phyloP scores from a whole-genome alignment of 2,329 filamentous ascomycete species.

The Fusarium robinianum region DNA sequence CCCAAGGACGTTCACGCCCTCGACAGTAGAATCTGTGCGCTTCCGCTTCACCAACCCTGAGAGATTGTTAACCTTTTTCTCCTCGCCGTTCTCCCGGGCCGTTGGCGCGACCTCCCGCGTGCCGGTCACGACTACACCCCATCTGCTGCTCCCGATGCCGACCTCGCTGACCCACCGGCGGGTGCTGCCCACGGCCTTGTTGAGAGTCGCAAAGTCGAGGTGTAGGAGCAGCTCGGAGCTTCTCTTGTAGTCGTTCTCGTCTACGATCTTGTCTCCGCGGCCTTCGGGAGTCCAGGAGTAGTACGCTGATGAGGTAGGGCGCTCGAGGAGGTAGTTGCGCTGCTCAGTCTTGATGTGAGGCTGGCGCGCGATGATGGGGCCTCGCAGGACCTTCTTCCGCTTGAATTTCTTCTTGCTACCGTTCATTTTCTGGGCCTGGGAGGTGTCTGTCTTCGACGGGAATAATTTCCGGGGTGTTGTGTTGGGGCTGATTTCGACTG shows the following conservation, averaged over 20 bases:
- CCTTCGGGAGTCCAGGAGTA: slow-evolving; percentile 68
- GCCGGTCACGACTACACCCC: slow-evolving; percentile 58
- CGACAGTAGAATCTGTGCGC: slow-evolving; percentile 38
- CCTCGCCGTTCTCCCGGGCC: slow-evolving; percentile 10
- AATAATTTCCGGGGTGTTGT: slow-evolving; percentile 44
- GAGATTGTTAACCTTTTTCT: slow-evolving; percentile 50
- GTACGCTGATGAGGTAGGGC: slow-evolving; percentile 60
- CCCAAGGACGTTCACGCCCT: slow-evolving; percentile 51
- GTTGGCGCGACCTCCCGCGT: slow-evolving; percentile 38
- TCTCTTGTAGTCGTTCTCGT: slow-evolving; percentile 67
- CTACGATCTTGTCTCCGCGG: slow-evolving; percentile 66
- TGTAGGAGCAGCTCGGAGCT: slow-evolving; percentile 71
- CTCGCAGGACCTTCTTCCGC: slow-evolving; percentile 56
- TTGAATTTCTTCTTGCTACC: slow-evolving; percentile 42
- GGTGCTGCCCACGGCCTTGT: slow-evolving; percentile 67
- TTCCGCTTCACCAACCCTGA: slow-evolving; percentile 55
- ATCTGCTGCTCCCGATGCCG: slow-evolving; percentile 53
- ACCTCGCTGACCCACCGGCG: slow-evolving; percentile 72
- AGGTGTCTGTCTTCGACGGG: slow-evolving; percentile 28
- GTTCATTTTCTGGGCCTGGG: slow-evolving; percentile 13
- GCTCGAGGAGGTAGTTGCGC: slow-evolving; percentile 54
- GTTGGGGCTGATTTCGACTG: slow-evolving; percentile 35
- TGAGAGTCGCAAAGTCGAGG: slow-evolving; percentile 71
- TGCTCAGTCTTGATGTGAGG: slow-evolving; percentile 67
- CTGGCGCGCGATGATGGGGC: slow-evolving; percentile 64